Percentiles rank a stretch among this genome's conserved stretches.
phyloP scores from a whole-genome alignment of 352 stramenopile genomes.

The Lagenidium giganteum region DNA sequence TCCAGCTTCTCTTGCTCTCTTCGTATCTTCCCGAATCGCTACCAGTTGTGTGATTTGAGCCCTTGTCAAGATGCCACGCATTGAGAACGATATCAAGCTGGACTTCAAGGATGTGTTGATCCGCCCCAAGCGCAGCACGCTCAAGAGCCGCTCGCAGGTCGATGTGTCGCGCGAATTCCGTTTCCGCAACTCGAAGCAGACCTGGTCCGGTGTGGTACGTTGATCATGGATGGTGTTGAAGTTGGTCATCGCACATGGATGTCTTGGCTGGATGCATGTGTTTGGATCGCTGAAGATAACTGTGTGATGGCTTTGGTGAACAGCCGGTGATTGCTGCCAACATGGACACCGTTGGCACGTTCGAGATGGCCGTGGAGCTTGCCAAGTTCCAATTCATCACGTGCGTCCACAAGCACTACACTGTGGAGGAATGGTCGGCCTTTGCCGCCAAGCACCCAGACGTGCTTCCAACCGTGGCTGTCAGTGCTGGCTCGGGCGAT shows the following conservation, averaged over 20 bases:
- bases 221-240: too few species aligned
- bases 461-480: slow-evolving; percentile 65
- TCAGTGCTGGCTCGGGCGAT: slow-evolving; percentile 67
- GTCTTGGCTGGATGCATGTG: neutral
- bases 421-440: slow-evolving; percentile 49
- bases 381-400: slow-evolving; percentile 82
- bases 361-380: slow-evolving; percentile 83
- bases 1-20: too few species aligned
- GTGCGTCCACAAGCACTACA: slow-evolving; percentile 91
- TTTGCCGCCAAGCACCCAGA: slow-evolving; percentile 53
- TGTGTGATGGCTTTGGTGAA: neutral
- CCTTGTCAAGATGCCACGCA: slow-evolving; percentile 73
- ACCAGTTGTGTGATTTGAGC: neutral
- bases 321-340: slow-evolving; percentile 88
- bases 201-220: slow-evolving; percentile 66
- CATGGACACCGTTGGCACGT: slow-evolving; percentile 91
- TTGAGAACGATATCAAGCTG: slow-evolving; percentile 88
- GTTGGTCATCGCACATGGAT: too few species aligned
- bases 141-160: slow-evolving; percentile 87
- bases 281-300: neutral
- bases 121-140: slow-evolving; percentile 88
- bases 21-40: too few species aligned
- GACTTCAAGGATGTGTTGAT: slow-evolving; percentile 95
- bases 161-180: slow-evolving; percentile 59
- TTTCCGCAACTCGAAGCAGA: slow-evolving; percentile 76